These are phyloP conservation scores for Pholiota microspora DNA, from an alignment of 768 basidiomycete species.

Conservation along the genomic window DNA sequence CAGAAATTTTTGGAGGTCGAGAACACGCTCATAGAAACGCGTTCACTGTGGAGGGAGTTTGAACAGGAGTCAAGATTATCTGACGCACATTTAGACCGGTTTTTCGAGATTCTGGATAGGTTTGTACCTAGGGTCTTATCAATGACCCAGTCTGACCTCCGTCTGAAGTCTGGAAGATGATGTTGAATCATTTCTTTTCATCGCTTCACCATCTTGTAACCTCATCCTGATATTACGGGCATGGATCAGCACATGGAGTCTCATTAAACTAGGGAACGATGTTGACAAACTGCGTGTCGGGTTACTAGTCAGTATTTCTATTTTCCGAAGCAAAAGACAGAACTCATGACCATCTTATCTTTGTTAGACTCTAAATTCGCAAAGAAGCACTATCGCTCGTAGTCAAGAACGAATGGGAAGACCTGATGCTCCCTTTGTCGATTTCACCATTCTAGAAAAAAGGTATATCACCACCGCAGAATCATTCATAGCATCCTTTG, in stretches of 20 bases:
- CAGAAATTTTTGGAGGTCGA: background rate
- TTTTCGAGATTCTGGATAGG: background rate
- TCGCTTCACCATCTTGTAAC: background rate
- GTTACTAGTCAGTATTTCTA: background rate
- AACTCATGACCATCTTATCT: no score
- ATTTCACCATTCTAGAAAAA: background rate
- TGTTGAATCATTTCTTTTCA: background rate
- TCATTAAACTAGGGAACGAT: background rate
- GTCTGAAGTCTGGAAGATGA: conserved; percentile 1
- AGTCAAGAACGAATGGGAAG: background rate
- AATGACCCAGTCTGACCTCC: no score
- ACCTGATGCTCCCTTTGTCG: background rate
- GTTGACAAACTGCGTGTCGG: background rate
- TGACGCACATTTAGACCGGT: background rate
- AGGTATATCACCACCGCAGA: background rate
- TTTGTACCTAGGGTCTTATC: background rate
- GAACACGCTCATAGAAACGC: background rate
- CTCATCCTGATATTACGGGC: background rate
- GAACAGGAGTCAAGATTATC: background rate
- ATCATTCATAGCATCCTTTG: background rate
- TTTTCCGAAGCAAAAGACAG: no score
- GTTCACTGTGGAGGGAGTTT: background rate
- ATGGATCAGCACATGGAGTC: background rate
- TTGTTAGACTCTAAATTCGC: background rate
- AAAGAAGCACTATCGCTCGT: background rate